phyloP scores from a whole-genome alignment of 1,284 basidiomycete genomes.

The Leccinum pallidistipes region DNA sequence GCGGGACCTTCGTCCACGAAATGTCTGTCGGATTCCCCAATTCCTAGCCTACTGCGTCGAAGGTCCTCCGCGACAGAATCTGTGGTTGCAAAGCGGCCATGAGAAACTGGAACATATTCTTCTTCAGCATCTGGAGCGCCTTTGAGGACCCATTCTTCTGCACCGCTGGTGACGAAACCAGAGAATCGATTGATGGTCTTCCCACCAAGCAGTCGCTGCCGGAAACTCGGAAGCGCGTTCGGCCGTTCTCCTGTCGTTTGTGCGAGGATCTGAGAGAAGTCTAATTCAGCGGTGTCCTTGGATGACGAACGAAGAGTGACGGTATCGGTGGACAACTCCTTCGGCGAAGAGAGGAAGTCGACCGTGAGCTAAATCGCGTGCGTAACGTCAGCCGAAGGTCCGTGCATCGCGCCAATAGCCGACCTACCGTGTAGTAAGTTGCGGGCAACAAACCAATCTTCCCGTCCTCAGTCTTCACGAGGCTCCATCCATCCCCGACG shows the following conservation, averaged over 20 bases:
- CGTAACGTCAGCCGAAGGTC: conserved; percentile 3
- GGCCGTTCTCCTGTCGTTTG: conserved; percentile 76
- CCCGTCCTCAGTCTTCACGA: conserved; percentile 52
- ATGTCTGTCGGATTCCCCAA: conserved; percentile 39
- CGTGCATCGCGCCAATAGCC: not conserved
- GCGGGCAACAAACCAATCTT: conserved; percentile 70
- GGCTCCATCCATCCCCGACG: conserved; percentile 74
- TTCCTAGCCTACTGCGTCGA: conserved; percentile 38
- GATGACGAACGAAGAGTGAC: conserved; percentile 56
- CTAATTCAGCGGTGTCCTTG: conserved; percentile 25
- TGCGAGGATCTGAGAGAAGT: conserved; percentile 52
- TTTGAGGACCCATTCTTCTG: conserved; percentile 76
- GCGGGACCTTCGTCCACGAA: conserved; percentile 57
- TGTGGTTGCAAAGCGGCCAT: conserved; percentile 31
- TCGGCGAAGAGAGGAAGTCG: conserved; percentile 54
- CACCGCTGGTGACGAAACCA: conserved; percentile 81
- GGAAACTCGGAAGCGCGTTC: conserved; percentile 60
- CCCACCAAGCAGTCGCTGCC: conserved; percentile 70
- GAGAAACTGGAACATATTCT: conserved; percentile 25
- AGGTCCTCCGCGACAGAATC: conserved; percentile 39
- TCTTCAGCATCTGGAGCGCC: conserved; percentile 39
- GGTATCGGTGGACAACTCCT: conserved; percentile 44
- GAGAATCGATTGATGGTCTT: conserved; percentile 81
- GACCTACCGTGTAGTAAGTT: conserved; percentile 68
- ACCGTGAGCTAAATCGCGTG: conserved; percentile 51